These are phyloP conservation scores for Vitellaria paradoxa DNA, from an alignment of 179 eudicot genomes.

Conservation along the genomic window DNA sequence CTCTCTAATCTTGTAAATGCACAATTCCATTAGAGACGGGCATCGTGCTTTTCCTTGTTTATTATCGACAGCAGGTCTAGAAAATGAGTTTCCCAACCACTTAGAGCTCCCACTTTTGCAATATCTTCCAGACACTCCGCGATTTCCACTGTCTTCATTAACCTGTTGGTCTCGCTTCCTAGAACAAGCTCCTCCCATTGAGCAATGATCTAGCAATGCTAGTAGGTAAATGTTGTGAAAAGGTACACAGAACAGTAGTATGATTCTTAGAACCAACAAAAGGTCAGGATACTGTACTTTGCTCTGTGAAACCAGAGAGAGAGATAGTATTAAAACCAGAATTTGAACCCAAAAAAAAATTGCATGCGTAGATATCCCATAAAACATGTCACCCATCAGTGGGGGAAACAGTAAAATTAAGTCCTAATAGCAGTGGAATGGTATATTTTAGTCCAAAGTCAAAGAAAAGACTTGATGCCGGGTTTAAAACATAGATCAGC, in stretches of 20 bases:
- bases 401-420: not conserved
- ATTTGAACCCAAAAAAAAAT: not conserved
- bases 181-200: constrained; percentile 49
- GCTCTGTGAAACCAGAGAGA: constrained; percentile 8
- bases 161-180: constrained; percentile 78
- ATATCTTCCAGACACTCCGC: constrained; percentile 62
- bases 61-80: constrained; percentile 38
- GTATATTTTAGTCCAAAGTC: not conserved
- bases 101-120: constrained; percentile 85
- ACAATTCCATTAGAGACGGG: constrained; percentile 83
- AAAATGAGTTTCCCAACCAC: constrained; percentile 74
- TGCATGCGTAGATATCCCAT: not conserved
- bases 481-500: not conserved
- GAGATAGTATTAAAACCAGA: constrained; percentile 2
- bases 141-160: constrained; percentile 56
- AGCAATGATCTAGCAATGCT: not conserved
- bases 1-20: constrained; percentile 60
- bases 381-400: not conserved
- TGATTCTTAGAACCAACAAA: not conserved
- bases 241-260: not conserved
- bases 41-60: constrained; percentile 41
- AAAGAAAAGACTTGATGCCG: not conserved
- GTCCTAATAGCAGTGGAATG: not conserved
- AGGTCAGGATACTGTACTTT: not conserved
- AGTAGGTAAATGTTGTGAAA: not conserved